Evolutionary conservation across 1,284 basidiomycete genomes (phyloP).

Genomic region (Exsudoporus floridanus): DNA sequence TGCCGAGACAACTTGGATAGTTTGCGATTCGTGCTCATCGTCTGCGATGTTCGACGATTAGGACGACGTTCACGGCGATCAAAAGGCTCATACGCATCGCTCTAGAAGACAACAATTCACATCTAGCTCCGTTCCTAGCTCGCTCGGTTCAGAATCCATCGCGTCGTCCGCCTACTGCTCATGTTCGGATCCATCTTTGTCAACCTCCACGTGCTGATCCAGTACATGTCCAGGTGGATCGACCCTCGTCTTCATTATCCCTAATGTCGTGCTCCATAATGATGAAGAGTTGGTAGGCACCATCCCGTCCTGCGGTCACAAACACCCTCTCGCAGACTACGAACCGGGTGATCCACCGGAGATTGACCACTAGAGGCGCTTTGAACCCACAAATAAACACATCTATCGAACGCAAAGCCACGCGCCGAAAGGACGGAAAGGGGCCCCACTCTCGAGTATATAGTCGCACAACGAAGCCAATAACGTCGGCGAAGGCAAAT

Average conservation of each 20-base stretch:
- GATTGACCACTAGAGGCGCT: conserved; percentile 18
- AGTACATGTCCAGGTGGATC: conserved; percentile 40
- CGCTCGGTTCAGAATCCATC: conserved; percentile 33
- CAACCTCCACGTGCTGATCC: conserved; percentile 36
- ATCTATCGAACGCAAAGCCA: conserved; percentile 24
- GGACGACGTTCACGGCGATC: neutral
- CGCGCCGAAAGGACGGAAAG: conserved; percentile 15
- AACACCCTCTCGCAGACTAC: conserved; percentile 21
- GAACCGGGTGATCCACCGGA: neutral
- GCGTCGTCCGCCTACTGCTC: conserved; percentile 32
- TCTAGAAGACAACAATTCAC: conserved; percentile 21
- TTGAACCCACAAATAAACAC: conserved; percentile 18
- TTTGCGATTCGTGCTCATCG: neutral
- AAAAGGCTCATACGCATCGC: conserved; percentile 8
- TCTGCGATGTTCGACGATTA: conserved; percentile 9
- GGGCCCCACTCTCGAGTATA: too few species aligned
- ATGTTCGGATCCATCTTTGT: conserved; percentile 40
- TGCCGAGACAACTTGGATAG: neutral
- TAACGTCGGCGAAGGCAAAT: conserved; percentile 29
- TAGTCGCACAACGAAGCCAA: conserved; percentile 28
- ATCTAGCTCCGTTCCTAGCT: conserved; percentile 37
- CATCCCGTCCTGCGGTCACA: conserved; percentile 33
- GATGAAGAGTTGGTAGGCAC: conserved; percentile 19
- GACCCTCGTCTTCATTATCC: conserved; percentile 30
- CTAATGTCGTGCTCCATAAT: conserved; percentile 29